Percentiles rank a stretch among this genome's conserved stretches.
phyloP scores from a whole-genome alignment of 441 rosid genomes.

The Isatis lusitanica region DNA sequence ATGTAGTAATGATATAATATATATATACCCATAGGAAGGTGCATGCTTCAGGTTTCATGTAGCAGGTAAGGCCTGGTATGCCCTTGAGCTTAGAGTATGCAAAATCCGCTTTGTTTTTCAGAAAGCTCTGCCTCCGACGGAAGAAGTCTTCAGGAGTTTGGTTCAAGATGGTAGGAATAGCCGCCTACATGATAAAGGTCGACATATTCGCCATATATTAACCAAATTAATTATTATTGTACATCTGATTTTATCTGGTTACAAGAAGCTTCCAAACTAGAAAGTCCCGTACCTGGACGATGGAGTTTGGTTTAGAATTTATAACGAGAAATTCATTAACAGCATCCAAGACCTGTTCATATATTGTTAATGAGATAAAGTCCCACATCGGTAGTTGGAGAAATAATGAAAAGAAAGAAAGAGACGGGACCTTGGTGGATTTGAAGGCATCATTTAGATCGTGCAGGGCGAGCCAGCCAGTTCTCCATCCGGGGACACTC shows the following conservation, averaged over 20 bases:
- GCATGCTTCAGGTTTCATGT: constrained; percentile 30
- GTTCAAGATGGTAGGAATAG: constrained; percentile 42
- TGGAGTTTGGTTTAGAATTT: constrained; percentile 43
- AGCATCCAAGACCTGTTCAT: constrained; percentile 34
- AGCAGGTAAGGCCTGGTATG: constrained; percentile 16
- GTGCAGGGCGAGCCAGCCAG: constrained; percentile 53
- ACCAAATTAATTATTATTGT: neutral
- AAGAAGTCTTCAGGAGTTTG: constrained; percentile 14
- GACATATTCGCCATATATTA: neutral
- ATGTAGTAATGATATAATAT: neutral
- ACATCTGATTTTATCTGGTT: neutral
- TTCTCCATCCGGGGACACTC: constrained; percentile 61
- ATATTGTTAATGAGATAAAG: no score
- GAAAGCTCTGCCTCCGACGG: neutral
- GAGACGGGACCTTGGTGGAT: constrained; percentile 36
- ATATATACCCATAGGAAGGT: constrained; percentile 34
- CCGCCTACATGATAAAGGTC: constrained; percentile 40
- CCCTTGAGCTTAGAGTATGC: constrained; percentile 1
- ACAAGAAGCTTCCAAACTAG: neutral
- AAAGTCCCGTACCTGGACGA: constrained; percentile 45
- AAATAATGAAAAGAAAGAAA: no score
- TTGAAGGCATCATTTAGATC: constrained; percentile 45
- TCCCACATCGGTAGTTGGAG: no score
- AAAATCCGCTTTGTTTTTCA: constrained; percentile 10
- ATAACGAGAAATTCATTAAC: constrained; percentile 36